Evolutionary conservation across 2,329 filamentous ascomycete species (phyloP), one percentile per base, ranked within the genome.

Genomic region (Aspergillus costaricaensis): DNA sequence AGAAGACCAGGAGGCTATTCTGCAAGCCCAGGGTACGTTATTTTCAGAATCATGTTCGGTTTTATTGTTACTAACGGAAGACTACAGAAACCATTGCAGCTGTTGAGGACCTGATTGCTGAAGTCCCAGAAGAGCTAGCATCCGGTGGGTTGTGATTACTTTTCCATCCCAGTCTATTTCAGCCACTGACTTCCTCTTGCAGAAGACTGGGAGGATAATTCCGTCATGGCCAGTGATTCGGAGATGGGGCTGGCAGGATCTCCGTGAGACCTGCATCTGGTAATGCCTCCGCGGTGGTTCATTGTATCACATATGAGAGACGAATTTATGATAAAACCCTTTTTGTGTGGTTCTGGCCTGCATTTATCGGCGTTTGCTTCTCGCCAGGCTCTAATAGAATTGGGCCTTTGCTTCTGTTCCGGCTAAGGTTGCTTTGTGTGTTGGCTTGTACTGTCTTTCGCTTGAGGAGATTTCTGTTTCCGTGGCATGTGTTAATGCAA

Each of bases 191-290:
- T 12, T 66, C 74, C 71, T 65, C 77, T 73, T 61, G 62, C 72
- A 68, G 77, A 79, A 62, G 74, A 76, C 61, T 79, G 77, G 77
- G 77, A 78, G 53, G 75, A 76, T 55, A 73, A 77, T 52, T 79
- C 77, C 19, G 69, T 70, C 50, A 68, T 79, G 62, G 74, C 70
- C 47, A 78, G 75, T 57, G 77, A 79, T 62, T 79, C 77, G 3
- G 77, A 79, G 30, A 67, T 76, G 64, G 76, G 76, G 17, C 58
- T 77, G 23, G 68, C 68, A 25, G 73, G 71, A 17, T 74, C 75
- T 49, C 76, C 77, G 38, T 78, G 62, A 70, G 57, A 14, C 32
- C 41, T 55, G 23, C 47, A 14, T 23, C 21, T 14, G 30, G 25
- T 44, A 27, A 44, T 19, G 36, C 14, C 49, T 25, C 23, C 52